phyloP scores from a whole-genome alignment of 352 stramenopile species.

The Phytophthora syringae region DNA sequence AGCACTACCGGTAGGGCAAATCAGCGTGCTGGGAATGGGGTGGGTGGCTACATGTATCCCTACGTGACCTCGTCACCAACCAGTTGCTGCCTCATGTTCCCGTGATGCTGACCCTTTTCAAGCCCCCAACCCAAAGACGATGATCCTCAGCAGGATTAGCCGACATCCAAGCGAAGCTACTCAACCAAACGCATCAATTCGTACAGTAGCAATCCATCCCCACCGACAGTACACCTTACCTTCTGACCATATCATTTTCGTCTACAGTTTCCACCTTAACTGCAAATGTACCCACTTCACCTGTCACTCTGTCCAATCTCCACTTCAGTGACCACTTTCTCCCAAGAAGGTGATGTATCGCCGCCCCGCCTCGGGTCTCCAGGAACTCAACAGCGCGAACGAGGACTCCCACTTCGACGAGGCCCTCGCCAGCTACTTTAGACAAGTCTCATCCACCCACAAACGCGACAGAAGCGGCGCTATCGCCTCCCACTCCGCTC shows the following conservation, averaged over 20 bases:
- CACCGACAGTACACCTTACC: no score
- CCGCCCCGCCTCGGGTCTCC: background rate
- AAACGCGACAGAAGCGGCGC: conserved; percentile 13
- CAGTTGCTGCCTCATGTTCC: background rate
- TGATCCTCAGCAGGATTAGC: background rate
- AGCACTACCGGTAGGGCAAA: background rate
- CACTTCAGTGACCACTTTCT: background rate
- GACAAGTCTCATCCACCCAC: background rate
- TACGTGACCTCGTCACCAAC: background rate
- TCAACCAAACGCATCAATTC: background rate
- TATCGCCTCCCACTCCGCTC: background rate
- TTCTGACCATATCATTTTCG: no score
- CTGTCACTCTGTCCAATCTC: background rate
- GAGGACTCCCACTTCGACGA: conserved; percentile 38
- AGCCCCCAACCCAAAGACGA: background rate
- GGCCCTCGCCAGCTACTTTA: conserved; percentile 35
- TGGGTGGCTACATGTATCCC: no score
- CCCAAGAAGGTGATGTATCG: background rate
- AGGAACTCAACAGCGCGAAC: conserved; percentile 27
- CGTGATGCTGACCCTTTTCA: background rate
- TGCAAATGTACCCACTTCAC: no score
- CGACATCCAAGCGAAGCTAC: background rate
- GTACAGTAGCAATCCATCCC: background rate
- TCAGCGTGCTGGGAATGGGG: no score
- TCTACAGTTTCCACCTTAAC: no score